These are phyloP conservation scores for Aegle marmelos DNA, from an alignment of 345 rosid species.

Conservation along the genomic window DNA sequence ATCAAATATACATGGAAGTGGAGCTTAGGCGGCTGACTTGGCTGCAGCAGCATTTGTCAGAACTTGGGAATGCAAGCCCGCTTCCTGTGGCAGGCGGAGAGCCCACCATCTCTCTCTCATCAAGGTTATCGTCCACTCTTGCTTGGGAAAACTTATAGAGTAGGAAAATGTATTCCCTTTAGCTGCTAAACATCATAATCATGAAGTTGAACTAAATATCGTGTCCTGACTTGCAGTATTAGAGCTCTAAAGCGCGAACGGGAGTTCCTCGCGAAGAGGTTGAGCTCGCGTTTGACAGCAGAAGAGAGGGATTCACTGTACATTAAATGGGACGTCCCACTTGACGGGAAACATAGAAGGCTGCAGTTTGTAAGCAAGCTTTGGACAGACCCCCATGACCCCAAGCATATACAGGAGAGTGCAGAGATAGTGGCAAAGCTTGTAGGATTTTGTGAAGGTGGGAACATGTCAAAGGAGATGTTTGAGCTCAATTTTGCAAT, in stretches of 20 bases:
- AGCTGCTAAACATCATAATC: background rate
- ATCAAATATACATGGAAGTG: slow-evolving; percentile 97
- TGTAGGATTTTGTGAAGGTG: slow-evolving; percentile 85
- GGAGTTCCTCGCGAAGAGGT: slow-evolving; percentile 89
- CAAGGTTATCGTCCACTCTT: slow-evolving; percentile 47
- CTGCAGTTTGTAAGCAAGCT: slow-evolving; percentile 89
- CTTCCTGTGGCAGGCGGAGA: slow-evolving; percentile 72
- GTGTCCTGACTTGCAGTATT: slow-evolving; percentile 41
- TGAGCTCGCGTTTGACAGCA: slow-evolving; percentile 57
- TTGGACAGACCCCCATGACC: slow-evolving; percentile 90
- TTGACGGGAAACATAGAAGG: slow-evolving; percentile 96
- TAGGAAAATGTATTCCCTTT: background rate
- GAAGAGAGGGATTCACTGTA: slow-evolving; percentile 87
- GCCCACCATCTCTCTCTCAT: slow-evolving; percentile 64
- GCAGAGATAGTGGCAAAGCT: slow-evolving; percentile 95
- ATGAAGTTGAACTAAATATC: background rate
- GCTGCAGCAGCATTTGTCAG: slow-evolving; percentile 91
- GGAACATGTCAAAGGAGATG: slow-evolving; percentile 94
- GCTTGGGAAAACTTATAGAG: background rate
- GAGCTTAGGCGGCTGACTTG: slow-evolving; percentile 95
- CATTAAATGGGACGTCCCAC: slow-evolving; percentile 86
- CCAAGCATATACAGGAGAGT: slow-evolving; percentile 85
- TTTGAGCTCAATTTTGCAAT: slow-evolving; percentile 93
- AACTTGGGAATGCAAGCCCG: slow-evolving; percentile 88
- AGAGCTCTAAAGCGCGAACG: slow-evolving; percentile 83